A percentile compares a stretch with the other conserved stretches of the same genome.
phyloP scores from a whole-genome alignment of 2,329 filamentous ascomycete genomes.

The Fusarium poae region DNA sequence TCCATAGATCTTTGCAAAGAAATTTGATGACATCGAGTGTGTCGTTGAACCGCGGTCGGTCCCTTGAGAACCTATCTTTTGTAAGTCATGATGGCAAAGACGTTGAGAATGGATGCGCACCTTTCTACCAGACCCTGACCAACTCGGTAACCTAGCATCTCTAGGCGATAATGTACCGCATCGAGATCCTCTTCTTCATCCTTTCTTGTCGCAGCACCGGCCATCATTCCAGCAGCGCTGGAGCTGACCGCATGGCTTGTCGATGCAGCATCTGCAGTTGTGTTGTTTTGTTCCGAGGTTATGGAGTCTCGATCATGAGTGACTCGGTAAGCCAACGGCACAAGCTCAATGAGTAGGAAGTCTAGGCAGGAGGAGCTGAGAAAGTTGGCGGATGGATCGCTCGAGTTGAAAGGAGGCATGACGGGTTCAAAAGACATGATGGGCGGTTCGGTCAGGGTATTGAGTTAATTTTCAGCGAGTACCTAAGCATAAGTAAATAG shows the following conservation, averaged over 20 bases:
- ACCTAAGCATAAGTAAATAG: background rate
- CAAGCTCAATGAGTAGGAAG: slow-evolving; percentile 94
- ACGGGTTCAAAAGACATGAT: slow-evolving; percentile 80
- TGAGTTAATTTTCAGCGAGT: background rate
- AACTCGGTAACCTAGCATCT: slow-evolving; percentile 89
- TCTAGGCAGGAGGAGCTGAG: slow-evolving; percentile 89
- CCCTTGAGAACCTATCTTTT: slow-evolving; percentile 78
- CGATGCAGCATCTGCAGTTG: slow-evolving; percentile 39
- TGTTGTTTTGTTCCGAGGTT: slow-evolving; percentile 52
- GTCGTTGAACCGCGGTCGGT: slow-evolving; percentile 89
- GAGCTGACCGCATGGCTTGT: slow-evolving; percentile 46
- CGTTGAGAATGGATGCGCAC: slow-evolving; percentile 58
- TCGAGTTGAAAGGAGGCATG: slow-evolving; percentile 75
- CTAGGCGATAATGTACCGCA: slow-evolving; percentile 85
- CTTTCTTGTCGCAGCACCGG: slow-evolving; percentile 46
- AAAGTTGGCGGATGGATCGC: slow-evolving; percentile 81
- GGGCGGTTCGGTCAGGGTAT: slow-evolving; percentile 2
- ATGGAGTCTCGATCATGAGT: slow-evolving; percentile 76
- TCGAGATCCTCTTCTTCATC: slow-evolving; percentile 88
- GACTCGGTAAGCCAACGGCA: slow-evolving; percentile 91
- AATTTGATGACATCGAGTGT: slow-evolving; percentile 98
- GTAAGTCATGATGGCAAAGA: slow-evolving; percentile 25
- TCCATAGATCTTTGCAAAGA: slow-evolving; percentile 98
- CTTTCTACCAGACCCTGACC: slow-evolving; percentile 92
- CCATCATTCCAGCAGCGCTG: slow-evolving; percentile 42